phyloP scores from a whole-genome alignment of 805 yeast genomes.

The Metschnikowia henanensis region DNA sequence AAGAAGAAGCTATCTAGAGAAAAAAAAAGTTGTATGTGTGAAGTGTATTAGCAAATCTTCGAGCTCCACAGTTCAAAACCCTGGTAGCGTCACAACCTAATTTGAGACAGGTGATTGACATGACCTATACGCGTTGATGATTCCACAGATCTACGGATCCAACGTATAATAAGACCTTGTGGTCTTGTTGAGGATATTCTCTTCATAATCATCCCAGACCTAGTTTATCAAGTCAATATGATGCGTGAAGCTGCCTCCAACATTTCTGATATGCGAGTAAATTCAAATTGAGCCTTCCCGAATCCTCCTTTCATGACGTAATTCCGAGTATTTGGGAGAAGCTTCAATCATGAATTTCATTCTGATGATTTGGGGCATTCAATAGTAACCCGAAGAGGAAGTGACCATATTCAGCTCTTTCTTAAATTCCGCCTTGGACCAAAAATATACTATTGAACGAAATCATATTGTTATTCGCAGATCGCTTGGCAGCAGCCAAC shows the following conservation, averaged over 20 bases:
- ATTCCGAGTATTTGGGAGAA: constrained; percentile 81
- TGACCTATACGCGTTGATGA: no score
- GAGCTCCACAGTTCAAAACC: no score
- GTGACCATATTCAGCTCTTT: constrained; percentile 68
- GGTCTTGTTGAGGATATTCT: no score
- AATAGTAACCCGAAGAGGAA: constrained; percentile 67
- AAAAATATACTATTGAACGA: constrained; percentile 55
- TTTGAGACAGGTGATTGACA: no score
- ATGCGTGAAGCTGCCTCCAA: constrained; percentile 3
- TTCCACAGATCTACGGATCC: no score
- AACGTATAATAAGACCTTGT: no score
- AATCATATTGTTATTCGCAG: constrained; percentile 72
- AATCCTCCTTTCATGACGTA: constrained; percentile 51
- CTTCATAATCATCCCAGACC: no score
- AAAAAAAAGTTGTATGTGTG: no score
- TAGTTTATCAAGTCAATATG: background rate
- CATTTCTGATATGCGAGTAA: constrained; percentile 21
- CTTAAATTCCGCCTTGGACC: constrained; percentile 41
- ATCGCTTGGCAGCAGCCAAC: constrained; percentile 70
- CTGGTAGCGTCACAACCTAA: no score
- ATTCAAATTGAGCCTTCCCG: constrained; percentile 53
- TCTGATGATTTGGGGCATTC: constrained; percentile 45
- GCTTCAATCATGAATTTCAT: constrained; percentile 49
- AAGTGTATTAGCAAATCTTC: no score
- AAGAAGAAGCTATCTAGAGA: no score